Evolutionary conservation across 192 early-diverging fungal species (phyloP).

Genomic region (Coemansia javaensis): DNA sequence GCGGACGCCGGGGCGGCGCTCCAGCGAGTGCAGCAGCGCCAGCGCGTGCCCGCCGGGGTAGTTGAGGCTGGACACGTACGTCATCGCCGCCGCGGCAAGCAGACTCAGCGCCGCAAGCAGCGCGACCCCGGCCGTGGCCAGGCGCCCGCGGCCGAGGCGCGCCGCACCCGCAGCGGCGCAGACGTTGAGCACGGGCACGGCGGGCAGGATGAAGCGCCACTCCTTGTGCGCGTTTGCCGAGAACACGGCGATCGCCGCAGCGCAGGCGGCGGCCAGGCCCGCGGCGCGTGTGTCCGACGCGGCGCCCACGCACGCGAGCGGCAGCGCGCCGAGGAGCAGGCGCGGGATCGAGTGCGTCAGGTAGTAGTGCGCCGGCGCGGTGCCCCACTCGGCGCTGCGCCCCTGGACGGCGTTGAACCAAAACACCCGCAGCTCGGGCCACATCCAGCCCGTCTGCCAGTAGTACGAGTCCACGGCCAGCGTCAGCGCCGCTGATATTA

Average conservation of each 20-base stretch:
- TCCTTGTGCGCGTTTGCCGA: constrained; percentile 89
- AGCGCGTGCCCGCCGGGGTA: constrained; percentile 89
- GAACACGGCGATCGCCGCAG: constrained; percentile 59
- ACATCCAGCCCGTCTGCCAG: constrained; percentile 55
- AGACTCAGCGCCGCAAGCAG: constrained; percentile 2
- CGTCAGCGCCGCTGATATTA: constrained; percentile 29
- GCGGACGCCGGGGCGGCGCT: constrained; percentile 11
- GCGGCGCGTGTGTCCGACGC: constrained; percentile 46
- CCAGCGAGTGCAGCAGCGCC: constrained; percentile 54
- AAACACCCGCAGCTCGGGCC: constrained; percentile 64
- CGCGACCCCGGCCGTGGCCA: constrained; percentile 2
- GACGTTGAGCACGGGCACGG: constrained; percentile 74
- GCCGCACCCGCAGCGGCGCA: constrained; percentile 58
- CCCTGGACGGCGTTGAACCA: constrained; percentile 59
- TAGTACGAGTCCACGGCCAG: constrained; percentile 59
- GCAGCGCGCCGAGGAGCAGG: constrained; percentile 66
- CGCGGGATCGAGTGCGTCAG: constrained; percentile 67
- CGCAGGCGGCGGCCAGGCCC: constrained; percentile 53
- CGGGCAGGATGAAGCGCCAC: constrained; percentile 89
- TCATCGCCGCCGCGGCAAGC: constrained; percentile 16
- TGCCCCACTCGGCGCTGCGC: constrained; percentile 42
- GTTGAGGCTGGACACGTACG: constrained; percentile 66
- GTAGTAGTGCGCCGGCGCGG: constrained; percentile 68
- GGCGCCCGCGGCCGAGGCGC: constrained; percentile 11
- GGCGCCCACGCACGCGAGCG: constrained; percentile 56